phyloP scores from a whole-genome alignment of 805 yeast species.

The Yamadazyma nakazawae region DNA sequence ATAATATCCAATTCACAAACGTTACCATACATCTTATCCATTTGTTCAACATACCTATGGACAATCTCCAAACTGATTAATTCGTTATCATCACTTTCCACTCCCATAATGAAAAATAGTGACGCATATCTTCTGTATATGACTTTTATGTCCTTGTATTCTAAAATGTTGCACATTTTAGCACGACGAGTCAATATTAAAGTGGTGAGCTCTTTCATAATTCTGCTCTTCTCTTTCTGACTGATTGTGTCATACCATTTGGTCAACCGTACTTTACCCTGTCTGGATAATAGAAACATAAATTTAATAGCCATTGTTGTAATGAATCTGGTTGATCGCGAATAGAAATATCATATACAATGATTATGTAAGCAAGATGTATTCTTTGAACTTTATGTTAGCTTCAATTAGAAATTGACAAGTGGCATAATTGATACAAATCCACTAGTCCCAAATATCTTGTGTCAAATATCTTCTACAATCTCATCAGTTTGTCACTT shows the following conservation, averaged over 20 bases:
- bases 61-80: constrained; percentile 78
- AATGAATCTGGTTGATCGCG: neutral
- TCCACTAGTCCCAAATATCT: neutral
- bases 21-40: constrained; percentile 94
- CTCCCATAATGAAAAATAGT: constrained; percentile 82
- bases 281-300: constrained; percentile 79
- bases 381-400: too few relatives aligned
- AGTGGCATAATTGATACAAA: too few relatives aligned
- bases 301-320: constrained; percentile 69
- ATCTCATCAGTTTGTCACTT: neutral
- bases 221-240: constrained; percentile 82
- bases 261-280: constrained; percentile 89
- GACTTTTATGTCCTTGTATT: constrained; percentile 78
- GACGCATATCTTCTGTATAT: constrained; percentile 93
- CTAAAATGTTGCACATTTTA: constrained; percentile 93
- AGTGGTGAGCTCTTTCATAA: constrained; percentile 82
- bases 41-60: constrained; percentile 92
- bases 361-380: too few relatives aligned
- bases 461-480: neutral
- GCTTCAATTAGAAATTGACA: too few relatives aligned
- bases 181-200: constrained; percentile 80
- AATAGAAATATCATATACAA: too few relatives aligned
- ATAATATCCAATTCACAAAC: constrained; percentile 96
- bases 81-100: constrained; percentile 83
- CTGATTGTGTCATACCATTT: constrained; percentile 88